Conservation (phyloP, 2,329 filamentous ascomycete genomes). For the Penicillium sp. region DNA sequence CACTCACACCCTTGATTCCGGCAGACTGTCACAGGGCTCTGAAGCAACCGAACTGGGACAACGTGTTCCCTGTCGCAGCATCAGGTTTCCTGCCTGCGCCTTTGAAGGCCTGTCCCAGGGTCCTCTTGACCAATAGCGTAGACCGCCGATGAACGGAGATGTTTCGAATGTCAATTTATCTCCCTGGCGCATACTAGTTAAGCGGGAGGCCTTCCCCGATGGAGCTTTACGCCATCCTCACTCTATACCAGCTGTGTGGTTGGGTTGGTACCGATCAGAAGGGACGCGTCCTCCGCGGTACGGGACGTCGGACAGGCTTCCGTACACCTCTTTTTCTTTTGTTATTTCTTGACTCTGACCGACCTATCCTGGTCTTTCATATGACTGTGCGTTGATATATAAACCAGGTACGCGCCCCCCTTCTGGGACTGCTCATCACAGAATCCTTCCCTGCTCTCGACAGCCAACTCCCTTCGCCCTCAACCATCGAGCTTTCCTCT, state of each 20-base stretch:
- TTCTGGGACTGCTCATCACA: neutral
- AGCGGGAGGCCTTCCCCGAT: neutral
- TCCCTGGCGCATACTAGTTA: neutral
- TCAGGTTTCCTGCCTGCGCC: slow-evolving; percentile 10
- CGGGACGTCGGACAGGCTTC: neutral
- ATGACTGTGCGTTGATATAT: neutral
- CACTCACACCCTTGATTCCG: neutral
- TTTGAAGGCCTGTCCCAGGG: neutral
- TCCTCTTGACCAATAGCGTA: slow-evolving; percentile 8
- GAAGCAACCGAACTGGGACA: neutral
- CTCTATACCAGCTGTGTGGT: slow-evolving; percentile 2
- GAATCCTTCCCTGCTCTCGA: neutral
- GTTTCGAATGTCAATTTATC: slow-evolving; percentile 8
- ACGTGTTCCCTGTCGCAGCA: slow-evolving; percentile 14
- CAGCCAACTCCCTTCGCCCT: neutral
- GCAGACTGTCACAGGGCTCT: slow-evolving; percentile 13
- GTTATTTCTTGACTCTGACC: neutral
- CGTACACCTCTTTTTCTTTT: neutral
- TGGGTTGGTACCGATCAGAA: slow-evolving; percentile 4
- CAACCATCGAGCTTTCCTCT: neutral
- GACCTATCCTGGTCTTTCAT: neutral
- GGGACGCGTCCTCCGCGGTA: neutral
- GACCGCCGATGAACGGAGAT: neutral
- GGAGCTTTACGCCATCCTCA: slow-evolving; percentile 1
- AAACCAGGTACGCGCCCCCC: neutral